Base-by-base conservation (phyloP, 257 asterid species). In the Leonotis leonurus region DNA sequence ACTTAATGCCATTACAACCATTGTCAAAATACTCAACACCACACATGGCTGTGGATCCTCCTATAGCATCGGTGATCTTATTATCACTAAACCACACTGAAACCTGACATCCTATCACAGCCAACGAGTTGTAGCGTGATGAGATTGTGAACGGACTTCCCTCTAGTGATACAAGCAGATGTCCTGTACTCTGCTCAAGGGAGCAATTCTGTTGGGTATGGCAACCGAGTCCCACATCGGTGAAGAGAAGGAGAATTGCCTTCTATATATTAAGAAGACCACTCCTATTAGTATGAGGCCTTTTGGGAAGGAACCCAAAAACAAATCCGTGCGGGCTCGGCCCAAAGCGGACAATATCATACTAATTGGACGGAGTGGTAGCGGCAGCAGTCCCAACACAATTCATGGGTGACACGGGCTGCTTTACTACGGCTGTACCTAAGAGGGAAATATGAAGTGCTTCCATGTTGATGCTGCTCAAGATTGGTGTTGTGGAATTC, bases 91-190 rank as follows among this genome's bases (percentile, higher is more conserved):
- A 16, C 74, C 52, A 69, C 22, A 70, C 65, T 0, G 45, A 8
- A 3, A 14, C 63, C 12, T n/a, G 6, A 70, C 79, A 73, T 25
- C 77, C 82, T 12, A 70, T 44, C 3, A 62, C 60, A 24, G 33
- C 69, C 24, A 78, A 32, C 6, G 68, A 25, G 27, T 60, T 74
- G 43, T 48, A 48, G 16, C 2, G 9, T 0, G 54, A 13, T 3
- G 78, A 74, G 63, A 74, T 62, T 18, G 49, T 46, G 10, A 78
- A 78, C 16, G 75, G 73, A 62, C 35, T 74, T 30, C 62, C 73
- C 4, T n/a, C 2, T 1, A 74, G 46, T 13, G 75, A 65, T 30
- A 8, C 9, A 3, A 63, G 60, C 22, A 58, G 14, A 18, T 46
- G 17, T 30, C 3, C 30, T 13, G 14, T 29, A 10, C 0, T 17